Evolutionary conservation across 106 monocot species (phyloP), one percentile per base, ranked within the genome.

Genomic region (Dioscorea zingiberensis): DNA sequence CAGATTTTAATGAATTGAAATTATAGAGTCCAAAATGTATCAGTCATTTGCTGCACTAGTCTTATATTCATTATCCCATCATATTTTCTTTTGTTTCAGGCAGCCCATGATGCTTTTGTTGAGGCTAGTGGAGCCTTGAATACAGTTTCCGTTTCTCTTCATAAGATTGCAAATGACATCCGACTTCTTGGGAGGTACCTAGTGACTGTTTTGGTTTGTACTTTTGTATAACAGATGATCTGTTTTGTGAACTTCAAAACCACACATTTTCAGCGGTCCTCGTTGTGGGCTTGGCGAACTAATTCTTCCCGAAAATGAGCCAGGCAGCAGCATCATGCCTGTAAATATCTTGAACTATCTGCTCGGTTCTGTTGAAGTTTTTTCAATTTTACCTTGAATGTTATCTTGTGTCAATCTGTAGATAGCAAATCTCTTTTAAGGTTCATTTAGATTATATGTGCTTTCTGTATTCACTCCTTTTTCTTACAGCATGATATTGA

Each of bases 241-340:
- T 51, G 19, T 18, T 30, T 22, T 32, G 11, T 67, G 67, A 13
- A 17, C 27, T 65, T 57, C 38, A 38, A 6, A 38, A 13, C 44
- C 26, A 56, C 55, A 60, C 24, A 6, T 59, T 67, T 71, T 18
- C 48, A 78, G 86, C 76, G 86, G 94, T 23, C 98, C 98, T 55
- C 98, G 98, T 6, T 98, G 98, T 63, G 91, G 93, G 67, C 89
- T 98, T 55, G 98, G 93, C 25, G 98, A 98, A 69, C 93, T 98
- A 60, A 87, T 93, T 69, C 69, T 98, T 21, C 98, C 98, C 47
- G 93, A 98, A 83, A 98, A 92, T 84, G 98, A 98, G 58, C 98
- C 98, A 38, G 98, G 98, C 19, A 98, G 93, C 82, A 93, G 93
- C 68, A 98, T 98, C 64, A 98, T 98, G 91, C 92, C 91, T 65